A percentile compares a stretch with the other conserved stretches of the same genome.
Conservation (phyloP, 371 early-diverging fungal species). For the Syncephalastrum racemosum region DNA sequence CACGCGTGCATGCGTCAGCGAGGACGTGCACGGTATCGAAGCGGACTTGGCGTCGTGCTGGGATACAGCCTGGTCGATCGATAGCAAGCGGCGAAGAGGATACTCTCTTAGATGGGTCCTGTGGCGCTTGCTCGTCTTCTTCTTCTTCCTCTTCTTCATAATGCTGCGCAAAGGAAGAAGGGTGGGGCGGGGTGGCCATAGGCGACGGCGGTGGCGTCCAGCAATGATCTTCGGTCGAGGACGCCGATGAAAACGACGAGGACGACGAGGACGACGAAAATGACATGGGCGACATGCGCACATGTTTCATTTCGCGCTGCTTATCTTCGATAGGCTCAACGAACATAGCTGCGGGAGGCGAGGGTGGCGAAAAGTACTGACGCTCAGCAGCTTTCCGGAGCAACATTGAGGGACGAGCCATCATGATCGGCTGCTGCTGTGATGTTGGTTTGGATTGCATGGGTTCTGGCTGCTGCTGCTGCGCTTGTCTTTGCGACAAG, state of each 20-base stretch:
- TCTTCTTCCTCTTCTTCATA: not conserved
- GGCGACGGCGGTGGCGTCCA: conserved; percentile 18
- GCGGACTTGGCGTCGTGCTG: conserved; percentile 25
- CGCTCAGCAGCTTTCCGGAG: conserved; percentile 21
- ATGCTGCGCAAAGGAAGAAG: not conserved
- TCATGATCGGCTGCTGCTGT: conserved; percentile 7
- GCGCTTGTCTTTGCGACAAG: not conserved
- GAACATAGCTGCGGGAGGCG: too few species aligned
- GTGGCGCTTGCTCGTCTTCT: too few species aligned
- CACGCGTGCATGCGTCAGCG: conserved; percentile 43
- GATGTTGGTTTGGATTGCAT: not conserved
- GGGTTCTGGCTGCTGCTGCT: not conserved
- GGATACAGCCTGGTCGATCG: not conserved
- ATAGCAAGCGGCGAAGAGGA: conserved; percentile 8
- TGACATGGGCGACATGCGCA: conserved; percentile 13
- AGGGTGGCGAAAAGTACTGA: too few species aligned
- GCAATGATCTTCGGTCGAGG: conserved; percentile 16
- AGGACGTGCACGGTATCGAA: conserved; percentile 36
- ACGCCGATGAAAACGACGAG: conserved; percentile 18
- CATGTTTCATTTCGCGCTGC: conserved; percentile 5
- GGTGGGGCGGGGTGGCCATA: conserved; percentile 15
- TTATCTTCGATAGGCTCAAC: not conserved
- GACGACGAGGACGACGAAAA: conserved; percentile 19
- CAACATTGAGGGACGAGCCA: conserved; percentile 20
- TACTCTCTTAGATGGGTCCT: not conserved